Base-by-base conservation (phyloP, 306 rosid species). In the Gleditsia sinensis region DNA sequence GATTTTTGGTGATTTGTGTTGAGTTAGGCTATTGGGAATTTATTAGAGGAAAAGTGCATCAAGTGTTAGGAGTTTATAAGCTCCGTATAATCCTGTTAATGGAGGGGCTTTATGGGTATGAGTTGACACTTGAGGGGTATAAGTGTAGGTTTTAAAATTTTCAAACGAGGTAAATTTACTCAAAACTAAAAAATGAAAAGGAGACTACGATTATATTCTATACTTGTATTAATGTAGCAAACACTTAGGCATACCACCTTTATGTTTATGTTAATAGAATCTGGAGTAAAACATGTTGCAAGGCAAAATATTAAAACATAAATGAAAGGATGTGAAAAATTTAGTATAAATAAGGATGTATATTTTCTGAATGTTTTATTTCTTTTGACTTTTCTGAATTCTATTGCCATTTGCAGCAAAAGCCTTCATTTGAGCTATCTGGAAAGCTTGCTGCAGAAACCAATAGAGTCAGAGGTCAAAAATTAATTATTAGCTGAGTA, bases 361-460 rank as follows among this genome's bases (percentile, higher is more conserved):
- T 9, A 58, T 32, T 60, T 77, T 67, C 39, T 58, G 16, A 49
- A 59, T 62, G 57, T 27, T 66, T 27, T 51, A 40, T 54, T 50
- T 40, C 53, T 60, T 62, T 24, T 77, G 49, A 37, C 46, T 56
- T 69, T 71, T 81, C 74, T 75, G 54, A 78, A 60, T 45, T 37
- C 20, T 49, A 58, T 36, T 57, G n/a, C 21, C 67, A 57, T 75
- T 72, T 84, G 72, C 92, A 94, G 98, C 86, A 89, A 79, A 85
- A 94, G 59, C 98, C 98, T 81, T 94, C 98, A 14, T 94, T 89
- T 82, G 98, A 94, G 80, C 83, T 94, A n/a, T 94, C 98, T 56
- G 98, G 98, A 77, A 91, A 94, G 83, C 98, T 94, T 49, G 98
- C 98, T 17, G 94, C 89, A 16, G 98, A 94, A 88, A 94, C 97